These are phyloP conservation scores for Pichia heedii DNA, from an alignment of 805 yeast genomes.

Conservation along the genomic window DNA sequence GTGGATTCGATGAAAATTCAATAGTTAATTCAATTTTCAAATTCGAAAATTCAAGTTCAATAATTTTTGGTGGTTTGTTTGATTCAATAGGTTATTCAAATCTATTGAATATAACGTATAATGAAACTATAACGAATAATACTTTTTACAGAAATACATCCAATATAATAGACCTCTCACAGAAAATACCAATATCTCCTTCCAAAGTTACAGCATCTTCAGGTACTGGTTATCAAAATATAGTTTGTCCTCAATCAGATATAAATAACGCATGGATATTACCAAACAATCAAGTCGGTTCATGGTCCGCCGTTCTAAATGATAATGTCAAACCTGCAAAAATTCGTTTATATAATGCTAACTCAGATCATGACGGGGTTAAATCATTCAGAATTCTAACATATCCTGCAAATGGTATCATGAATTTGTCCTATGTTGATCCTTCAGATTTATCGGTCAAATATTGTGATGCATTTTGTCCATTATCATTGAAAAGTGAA, in stretches of 20 bases:
- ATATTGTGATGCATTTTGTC: slow-evolving; percentile 86
- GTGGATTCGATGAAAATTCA: slow-evolving; percentile 62
- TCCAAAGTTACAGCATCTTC: slow-evolving; percentile 5
- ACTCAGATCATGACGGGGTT: slow-evolving; percentile 34
- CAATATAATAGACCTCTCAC: slow-evolving; percentile 24
- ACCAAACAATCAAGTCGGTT: slow-evolving; percentile 41
- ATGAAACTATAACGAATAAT: slow-evolving; percentile 21
- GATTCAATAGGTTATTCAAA: slow-evolving; percentile 46
- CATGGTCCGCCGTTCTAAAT: slow-evolving; percentile 57
- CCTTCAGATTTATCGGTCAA: slow-evolving; percentile 50
- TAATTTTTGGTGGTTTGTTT: slow-evolving; percentile 79
- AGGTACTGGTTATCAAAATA: slow-evolving; percentile 25
- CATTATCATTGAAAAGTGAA: slow-evolving; percentile 38
- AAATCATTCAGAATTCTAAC: slow-evolving; percentile 66
- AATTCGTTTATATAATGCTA: slow-evolving; percentile 61
- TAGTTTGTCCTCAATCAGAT: slow-evolving; percentile 48
- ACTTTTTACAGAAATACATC: slow-evolving; percentile 14
- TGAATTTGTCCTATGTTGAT: slow-evolving; percentile 83
- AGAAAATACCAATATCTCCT: slow-evolving; percentile 30
- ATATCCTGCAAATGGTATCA: slow-evolving; percentile 74
- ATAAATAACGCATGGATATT: slow-evolving; percentile 42
- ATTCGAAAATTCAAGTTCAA: slow-evolving; percentile 32
- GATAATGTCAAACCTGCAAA: slow-evolving; percentile 56
- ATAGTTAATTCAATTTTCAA: slow-evolving; percentile 53
- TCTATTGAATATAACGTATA: slow-evolving; percentile 23